Conservation (phyloP, 2,329 filamentous ascomycete species). For the Xylaria sp. region DNA sequence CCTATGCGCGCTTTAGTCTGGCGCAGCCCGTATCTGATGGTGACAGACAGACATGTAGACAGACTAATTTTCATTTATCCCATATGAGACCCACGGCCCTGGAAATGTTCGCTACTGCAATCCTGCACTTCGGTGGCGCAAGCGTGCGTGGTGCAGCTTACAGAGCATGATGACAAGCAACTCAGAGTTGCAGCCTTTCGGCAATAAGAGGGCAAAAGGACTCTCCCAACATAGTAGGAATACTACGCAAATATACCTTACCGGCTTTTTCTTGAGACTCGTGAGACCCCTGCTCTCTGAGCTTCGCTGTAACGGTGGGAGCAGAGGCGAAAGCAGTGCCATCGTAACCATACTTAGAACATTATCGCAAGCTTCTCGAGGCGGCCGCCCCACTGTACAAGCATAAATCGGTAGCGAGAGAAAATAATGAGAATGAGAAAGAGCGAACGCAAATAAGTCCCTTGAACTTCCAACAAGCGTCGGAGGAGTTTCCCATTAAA, state of each 20-base stretch:
- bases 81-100: slow-evolving; percentile 11
- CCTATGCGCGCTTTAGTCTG: slow-evolving; percentile 8
- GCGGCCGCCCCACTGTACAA: background rate
- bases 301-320: background rate
- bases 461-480: background rate
- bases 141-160: background rate
- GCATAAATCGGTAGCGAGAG: background rate
- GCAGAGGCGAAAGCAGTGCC: background rate
- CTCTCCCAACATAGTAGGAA: background rate
- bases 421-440: background rate
- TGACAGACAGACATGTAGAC: background rate
- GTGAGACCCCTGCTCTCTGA: background rate
- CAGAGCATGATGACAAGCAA: background rate
- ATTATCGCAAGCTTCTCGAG: background rate
- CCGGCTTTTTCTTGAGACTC: background rate
- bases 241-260: background rate
- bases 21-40: background rate
- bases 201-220: background rate
- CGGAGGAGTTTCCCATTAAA: background rate
- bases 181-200: background rate
- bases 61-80: background rate
- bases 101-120: slow-evolving; percentile 1
- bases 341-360: background rate
- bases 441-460: background rate
- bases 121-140: background rate